Evolutionary conservation across 2,329 filamentous ascomycete genomes (phyloP).

Genomic region (Pseudocercospora vitis): DNA sequence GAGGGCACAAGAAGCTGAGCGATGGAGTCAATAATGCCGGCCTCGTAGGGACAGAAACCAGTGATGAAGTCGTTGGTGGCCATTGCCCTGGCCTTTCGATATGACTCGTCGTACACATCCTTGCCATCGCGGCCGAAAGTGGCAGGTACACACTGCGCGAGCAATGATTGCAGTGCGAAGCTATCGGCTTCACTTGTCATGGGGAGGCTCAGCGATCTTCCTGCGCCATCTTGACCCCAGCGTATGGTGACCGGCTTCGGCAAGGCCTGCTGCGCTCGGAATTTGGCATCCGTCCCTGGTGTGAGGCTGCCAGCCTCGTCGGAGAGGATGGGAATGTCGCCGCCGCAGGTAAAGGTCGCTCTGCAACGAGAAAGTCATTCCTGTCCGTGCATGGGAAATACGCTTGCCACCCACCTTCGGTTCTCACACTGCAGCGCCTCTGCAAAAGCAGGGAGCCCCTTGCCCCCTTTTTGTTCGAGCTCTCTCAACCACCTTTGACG

Average conservation of each 20-base stretch:
- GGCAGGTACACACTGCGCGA: conserved; percentile 42
- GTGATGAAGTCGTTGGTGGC: conserved; percentile 45
- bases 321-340: conserved; percentile 4
- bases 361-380: not conserved
- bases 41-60: conserved; percentile 28
- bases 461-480: not conserved
- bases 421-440: conserved; percentile 5
- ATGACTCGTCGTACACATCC: conserved; percentile 53
- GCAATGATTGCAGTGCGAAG: conserved; percentile 4
- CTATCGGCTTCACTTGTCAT: not conserved
- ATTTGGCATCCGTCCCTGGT: conserved; percentile 6
- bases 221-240: conserved; percentile 5
- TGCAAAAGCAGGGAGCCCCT: not conserved
- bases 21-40: conserved; percentile 53
- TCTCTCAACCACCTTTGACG: not conserved
- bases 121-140: conserved; percentile 50
- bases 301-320: conserved; percentile 6
- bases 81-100: conserved; percentile 56
- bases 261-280: conserved; percentile 9
- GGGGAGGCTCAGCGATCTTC: conserved; percentile 9
- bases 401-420: conserved; percentile 3
- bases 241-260: conserved; percentile 18
- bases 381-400: not conserved
- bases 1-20: conserved; percentile 48
- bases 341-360: conserved; percentile 18